Evolutionary conservation across 2,329 filamentous ascomycete genomes (phyloP), one percentile per base, ranked within the genome.

Genomic region (Herpotrichia juniperi): DNA sequence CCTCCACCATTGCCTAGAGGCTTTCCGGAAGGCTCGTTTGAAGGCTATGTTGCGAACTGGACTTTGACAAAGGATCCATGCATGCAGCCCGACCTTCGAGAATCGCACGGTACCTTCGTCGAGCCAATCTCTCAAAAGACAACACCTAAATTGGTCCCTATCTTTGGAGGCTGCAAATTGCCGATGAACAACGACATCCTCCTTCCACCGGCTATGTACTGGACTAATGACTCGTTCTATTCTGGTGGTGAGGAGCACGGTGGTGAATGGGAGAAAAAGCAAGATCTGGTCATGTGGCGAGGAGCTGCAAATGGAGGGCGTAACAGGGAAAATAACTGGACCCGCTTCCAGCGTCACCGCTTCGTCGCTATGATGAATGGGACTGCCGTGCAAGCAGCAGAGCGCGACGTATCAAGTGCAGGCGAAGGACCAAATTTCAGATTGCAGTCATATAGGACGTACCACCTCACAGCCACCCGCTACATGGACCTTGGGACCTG

Each of bases 361-460:
- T 90, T 92, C 65, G 81, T 91, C 1, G 79, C 85, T 40, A 88
- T 91, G 85, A 82, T 87, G 64, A 91, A 92, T 61, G 82, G 78
- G 10, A 88, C 86, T 7, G 80, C 79, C 50, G 76, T 89, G 3
- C 63, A 64, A 5, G 65, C 71, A 6, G 82, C 81, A 2, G 82
- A 87, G 58, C 45, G 31, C 22, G 50, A 49, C 30, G 17, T 43
- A 3, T 35, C 56, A 4, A 32, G 45, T 19, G 25, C 49, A 43
- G 68, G 60, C 19, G 56, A 58, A 39, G 68, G 72, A 4, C 71
- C 71, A 16, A 79, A 77, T 31, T 74, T 76, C 54, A 68, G 64
- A 7, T 48, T 82, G 51, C 70, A 69, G 34, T 47, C 66, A 42
- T 63, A 73, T 58, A 57, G 63, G 40, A 67, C 73, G 3, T 75